Evolutionary conservation across 2,329 filamentous ascomycete species (phyloP), one percentile per base, ranked within the genome.

Genomic region (Stylonectria norvegica): DNA sequence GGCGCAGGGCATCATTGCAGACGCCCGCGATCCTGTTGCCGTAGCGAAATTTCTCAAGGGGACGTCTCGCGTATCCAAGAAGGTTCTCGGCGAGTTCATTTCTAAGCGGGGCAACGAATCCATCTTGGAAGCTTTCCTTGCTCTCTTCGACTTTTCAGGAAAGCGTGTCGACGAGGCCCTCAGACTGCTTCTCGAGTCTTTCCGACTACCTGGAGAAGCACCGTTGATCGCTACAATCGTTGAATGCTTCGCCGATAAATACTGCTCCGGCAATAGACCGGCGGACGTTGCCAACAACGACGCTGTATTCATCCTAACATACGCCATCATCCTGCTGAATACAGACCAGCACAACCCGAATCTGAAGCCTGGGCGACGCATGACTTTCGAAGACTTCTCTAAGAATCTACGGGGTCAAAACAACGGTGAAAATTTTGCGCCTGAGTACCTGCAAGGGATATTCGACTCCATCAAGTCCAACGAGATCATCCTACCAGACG

Each of bases 301-400:
- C 62, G 82, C 89, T 6, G 83, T 93, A 16, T 98, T 87, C 57
- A 81, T 98, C 34, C 72, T 98, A 36, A 91, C 87, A 0, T 98
- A 98, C 61, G 93, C 90, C 25, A 94, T 96, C 57, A 95, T 98
- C 63, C 89, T 98, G 80, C 72, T 98, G 41, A 98, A 98, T 59
- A 96, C 91, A 1, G 93, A 98, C 60, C 86, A 94, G 56, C 93
- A 97, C 64, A 98, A 95, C 58, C 90, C 89, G 0, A 97, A 96
- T 53, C 66, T 97, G 47, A 89, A 81, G 53, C 66, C 75, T 2
- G 72, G 81, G 53, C 86, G 85, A 58, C 86, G 91, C 28, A 98
- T 98, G 93, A 81, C 82, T 2, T 74, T 83, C 29, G 75, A 81
- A 39, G 86, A 91, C 54, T 98, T 98, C 62, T 76, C 86, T 0